Evolutionary conservation across 495 filamentous ascomycete genomes (phyloP).

Genomic region (Aspergillus saccharolyticus): DNA sequence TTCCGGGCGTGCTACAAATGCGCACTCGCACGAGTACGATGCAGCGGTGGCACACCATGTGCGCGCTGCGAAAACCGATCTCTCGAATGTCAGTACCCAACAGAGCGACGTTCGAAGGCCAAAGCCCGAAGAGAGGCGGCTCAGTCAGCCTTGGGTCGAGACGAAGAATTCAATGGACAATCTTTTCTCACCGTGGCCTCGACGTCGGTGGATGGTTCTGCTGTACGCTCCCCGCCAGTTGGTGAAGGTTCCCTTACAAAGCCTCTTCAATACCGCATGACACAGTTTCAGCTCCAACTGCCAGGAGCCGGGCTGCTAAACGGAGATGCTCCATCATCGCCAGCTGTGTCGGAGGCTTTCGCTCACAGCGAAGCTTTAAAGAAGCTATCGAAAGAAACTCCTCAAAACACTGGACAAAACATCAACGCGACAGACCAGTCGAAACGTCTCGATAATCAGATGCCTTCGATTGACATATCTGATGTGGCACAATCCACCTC

Average conservation of each 20-base stretch:
- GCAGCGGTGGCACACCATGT: constrained; percentile 51
- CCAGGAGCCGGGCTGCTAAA: constrained; percentile 4
- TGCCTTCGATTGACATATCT: constrained; percentile 1
- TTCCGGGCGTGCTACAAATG: constrained; percentile 53
- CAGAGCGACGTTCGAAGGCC: constrained; percentile 38
- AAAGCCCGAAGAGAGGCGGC: constrained; percentile 21
- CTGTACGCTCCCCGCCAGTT: background rate
- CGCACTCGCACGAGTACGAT: constrained; percentile 51
- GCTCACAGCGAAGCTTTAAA: background rate
- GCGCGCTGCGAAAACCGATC: constrained; percentile 47
- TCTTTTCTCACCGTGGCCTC: constrained; percentile 4
- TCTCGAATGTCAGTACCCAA: constrained; percentile 49
- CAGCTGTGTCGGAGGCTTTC: background rate
- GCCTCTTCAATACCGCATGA: constrained; percentile 16
- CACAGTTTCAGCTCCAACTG: constrained; percentile 23
- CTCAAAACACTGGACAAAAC: background rate
- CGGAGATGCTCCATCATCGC: constrained; percentile 7
- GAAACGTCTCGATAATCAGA: background rate
- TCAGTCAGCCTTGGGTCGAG: constrained; percentile 11
- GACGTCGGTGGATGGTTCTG: background rate
- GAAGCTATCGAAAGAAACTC: background rate
- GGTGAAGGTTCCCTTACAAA: constrained; percentile 2
- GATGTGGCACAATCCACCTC: constrained; percentile 8
- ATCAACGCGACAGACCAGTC: background rate
- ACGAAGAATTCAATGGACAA: constrained; percentile 14